Base-by-base conservation (phyloP, 108 stramenopile species). In the Mediolabrus comicus region DNA sequence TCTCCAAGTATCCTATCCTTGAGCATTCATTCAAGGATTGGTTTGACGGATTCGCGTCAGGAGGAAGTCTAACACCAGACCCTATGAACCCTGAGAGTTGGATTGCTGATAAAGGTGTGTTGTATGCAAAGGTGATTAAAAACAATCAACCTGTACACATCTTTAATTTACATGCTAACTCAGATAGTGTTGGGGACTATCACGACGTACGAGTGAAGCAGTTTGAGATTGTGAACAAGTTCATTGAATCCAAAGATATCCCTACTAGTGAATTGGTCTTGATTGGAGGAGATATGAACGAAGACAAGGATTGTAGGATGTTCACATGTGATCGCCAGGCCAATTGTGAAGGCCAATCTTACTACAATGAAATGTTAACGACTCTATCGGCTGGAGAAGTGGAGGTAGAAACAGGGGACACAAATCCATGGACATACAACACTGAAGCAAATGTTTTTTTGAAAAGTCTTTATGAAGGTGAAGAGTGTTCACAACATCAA, bases 221-320 rank as follows among this genome's bases (percentile, higher is more conserved):
- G 25, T 67, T 67, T 30, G 19, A 67, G 11, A 53, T 32, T 26
- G 53, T 67, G 4, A 51, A 52, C 3, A 32, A 53, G 4, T 54
- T 67, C 13, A 17, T 67, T 24, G 65, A 67, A 27, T 67, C 65
- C 30, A 53, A 67, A 25, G 24, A 34, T 7, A 67, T 67, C 5
- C n/a, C 65, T 16, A 24, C 28, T 16, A 12, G 54, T 24, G 65
- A 67, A 39, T 34, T 67, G 32, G 65, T 67, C 8, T 31, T 67
- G 30, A 33, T 67, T 8, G 65, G 65, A 30, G 65, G 65, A 14
- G 65, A 67, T 22, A 32, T 38, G 19, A 67, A 67, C 38, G 65
- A 67, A 55, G 65, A 67, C 16, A 67, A 31, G 25, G 53, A 67
- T 38, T 67, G 65, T 55, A 28, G 65, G 19, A 7, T 39, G 65